phyloP scores from a whole-genome alignment of 352 stramenopile genomes.

The Phytophthora europaea region DNA sequence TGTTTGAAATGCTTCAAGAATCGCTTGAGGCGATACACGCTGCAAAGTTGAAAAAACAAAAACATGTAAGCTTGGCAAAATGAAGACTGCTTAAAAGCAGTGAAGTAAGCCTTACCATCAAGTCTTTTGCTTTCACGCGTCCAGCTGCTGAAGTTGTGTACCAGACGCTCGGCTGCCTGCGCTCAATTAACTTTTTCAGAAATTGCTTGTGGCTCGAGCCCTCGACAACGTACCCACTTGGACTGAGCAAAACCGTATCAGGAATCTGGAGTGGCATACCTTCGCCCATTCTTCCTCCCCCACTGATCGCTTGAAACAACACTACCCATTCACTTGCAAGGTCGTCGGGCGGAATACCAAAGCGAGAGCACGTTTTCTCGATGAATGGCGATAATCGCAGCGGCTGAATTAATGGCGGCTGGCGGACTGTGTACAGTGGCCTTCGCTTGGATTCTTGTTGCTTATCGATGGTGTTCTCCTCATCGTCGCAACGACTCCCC shows the following conservation, averaged over 20 bases:
- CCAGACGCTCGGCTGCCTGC: slow-evolving; percentile 68
- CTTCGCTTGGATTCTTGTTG: slow-evolving; percentile 3
- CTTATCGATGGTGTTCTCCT: not conserved
- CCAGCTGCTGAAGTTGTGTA: slow-evolving; percentile 61
- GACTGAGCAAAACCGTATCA: slow-evolving; percentile 70
- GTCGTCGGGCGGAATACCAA: slow-evolving; percentile 38
- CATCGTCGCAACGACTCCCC: slow-evolving; percentile 9
- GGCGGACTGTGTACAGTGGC: slow-evolving; percentile 58
- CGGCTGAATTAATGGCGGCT: slow-evolving; percentile 66
- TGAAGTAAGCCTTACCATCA: slow-evolving; percentile 37
- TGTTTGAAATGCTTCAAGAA: slow-evolving; percentile 44
- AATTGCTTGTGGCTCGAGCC: not conserved
- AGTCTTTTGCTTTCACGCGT: slow-evolving; percentile 48
- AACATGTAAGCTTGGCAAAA: slow-evolving; percentile 1
- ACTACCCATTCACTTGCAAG: slow-evolving; percentile 71
- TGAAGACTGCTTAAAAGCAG: not conserved
- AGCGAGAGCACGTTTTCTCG: slow-evolving; percentile 35
- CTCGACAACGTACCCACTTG: slow-evolving; percentile 47
- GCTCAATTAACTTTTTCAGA: not conserved
- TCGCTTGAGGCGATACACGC: slow-evolving; percentile 52
- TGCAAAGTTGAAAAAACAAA: slow-evolving; percentile 21
- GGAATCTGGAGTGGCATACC: slow-evolving; percentile 53
- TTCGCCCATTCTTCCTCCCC: slow-evolving; percentile 27
- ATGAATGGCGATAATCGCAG: slow-evolving; percentile 51
- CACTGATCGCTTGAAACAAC: slow-evolving; percentile 63